A percentile compares a stretch with the other conserved stretches of the same genome.
phyloP scores from a whole-genome alignment of 1,139 yeast species.

The Lodderomyces oxycetoniae region DNA sequence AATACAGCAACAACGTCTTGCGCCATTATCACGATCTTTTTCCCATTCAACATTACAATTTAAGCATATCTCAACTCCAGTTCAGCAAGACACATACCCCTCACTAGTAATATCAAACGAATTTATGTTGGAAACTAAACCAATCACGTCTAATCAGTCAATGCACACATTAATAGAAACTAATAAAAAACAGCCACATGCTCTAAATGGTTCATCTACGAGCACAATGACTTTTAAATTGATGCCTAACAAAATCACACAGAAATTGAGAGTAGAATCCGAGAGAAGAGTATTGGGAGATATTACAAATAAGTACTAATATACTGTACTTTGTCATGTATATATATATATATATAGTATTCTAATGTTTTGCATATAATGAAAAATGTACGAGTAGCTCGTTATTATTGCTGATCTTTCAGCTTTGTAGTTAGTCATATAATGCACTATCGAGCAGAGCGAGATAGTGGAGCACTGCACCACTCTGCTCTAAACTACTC shows the following conservation, averaged over 20 bases:
- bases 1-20: neutral
- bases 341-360: neutral
- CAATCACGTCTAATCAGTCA: neutral
- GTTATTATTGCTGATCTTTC: too few relatives aligned
- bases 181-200: constrained; percentile 36
- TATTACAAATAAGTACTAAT: constrained; percentile 7
- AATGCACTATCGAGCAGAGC: too few relatives aligned
- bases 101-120: neutral
- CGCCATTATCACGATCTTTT: neutral
- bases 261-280: constrained; percentile 13
- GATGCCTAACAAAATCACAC: constrained; percentile 23
- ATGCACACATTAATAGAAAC: constrained; percentile 18
- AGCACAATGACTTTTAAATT: constrained; percentile 42
- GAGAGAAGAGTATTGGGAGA: constrained; percentile 31
- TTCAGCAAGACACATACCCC: neutral
- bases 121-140: too few relatives aligned
- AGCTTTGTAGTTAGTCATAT: too few relatives aligned
- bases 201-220: constrained; percentile 28
- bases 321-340: constrained; percentile 1
- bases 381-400: too few relatives aligned
- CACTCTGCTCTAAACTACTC: too few relatives aligned
- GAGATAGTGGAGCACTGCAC: too few relatives aligned
- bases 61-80: neutral
- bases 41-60: neutral
- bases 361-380: constrained; percentile 1